Conservation (phyloP, 148 eudicot genomes). For the Heliosperma pusillum region DNA sequence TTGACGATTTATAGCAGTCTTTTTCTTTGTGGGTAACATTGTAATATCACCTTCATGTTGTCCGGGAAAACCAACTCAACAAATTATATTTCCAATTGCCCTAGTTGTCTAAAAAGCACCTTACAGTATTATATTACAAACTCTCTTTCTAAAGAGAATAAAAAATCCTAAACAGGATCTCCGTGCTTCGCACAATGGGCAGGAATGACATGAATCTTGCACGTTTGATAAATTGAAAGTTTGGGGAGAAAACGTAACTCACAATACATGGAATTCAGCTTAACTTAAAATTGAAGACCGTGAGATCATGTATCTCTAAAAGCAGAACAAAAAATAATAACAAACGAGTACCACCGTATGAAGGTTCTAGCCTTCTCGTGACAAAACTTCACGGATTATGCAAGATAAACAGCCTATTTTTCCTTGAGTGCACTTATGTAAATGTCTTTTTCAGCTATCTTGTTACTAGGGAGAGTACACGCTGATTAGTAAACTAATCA, state of each 20-base stretch:
- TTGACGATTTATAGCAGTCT: not conserved
- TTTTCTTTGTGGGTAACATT: not conserved
- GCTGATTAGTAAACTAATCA: not conserved
- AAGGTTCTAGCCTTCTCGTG: not conserved
- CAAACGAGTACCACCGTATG: not conserved
- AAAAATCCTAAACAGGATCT: not conserved
- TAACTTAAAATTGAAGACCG: not conserved
- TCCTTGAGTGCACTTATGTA: not conserved
- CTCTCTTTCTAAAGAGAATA: not conserved
- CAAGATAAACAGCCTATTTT: not conserved
- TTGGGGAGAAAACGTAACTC: not conserved
- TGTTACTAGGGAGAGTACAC: not conserved
- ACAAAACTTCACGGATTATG: not conserved
- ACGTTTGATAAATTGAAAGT: not conserved
- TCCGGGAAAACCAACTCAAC: too few species aligned
- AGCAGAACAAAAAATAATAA: too few species aligned
- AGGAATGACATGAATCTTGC: not conserved
- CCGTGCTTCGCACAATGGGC: not conserved
- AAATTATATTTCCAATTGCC: not conserved
- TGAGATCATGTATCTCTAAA: not conserved
- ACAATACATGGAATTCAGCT: not conserved
- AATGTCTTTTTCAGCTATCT: not conserved
- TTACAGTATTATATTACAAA: not conserved
- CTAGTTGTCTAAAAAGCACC: not conserved
- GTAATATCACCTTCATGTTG: not conserved